Evolutionary conservation across 2,329 filamentous ascomycete genomes (phyloP), one percentile per base, ranked within the genome.

Genomic region (Albophoma yamanashiensis): DNA sequence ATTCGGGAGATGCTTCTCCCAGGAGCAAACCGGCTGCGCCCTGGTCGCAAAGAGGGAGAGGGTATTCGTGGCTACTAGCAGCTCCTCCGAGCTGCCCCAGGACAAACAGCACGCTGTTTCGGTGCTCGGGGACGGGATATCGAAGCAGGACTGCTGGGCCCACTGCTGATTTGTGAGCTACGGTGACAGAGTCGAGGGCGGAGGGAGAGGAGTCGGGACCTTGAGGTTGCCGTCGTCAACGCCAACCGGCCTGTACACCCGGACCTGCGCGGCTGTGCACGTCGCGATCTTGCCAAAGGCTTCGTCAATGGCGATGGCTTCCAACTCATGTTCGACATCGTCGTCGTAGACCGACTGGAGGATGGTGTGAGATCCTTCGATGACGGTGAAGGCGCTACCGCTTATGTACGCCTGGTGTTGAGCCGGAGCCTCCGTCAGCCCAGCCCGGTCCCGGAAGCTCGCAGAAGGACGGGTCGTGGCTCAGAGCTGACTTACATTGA

Each of bases 261-360:
- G 88, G 55, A 93, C 83, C 63, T 82, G 78, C 27, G 76, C 75
- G 25, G 81, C 78, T 38, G 88, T 88, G 67, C 88, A 89, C 25
- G 86, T 85, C 47, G 91, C 91, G 72, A 97, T 91, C 78, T 91
- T 95, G 56, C 92, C 94, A 11, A 89, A 88, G 22, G 79, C 77
- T 70, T 95, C 89, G 69, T 97, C 90, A 63, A 97, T 83, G 38
- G 85, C 83, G 64, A 97, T 84, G 36, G 91, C 89, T 64, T 91
- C 83, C 36, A 97, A 77, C 39, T 73, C 71, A 20, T 76, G 80
- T 31, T 85, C 79, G 68, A 27, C 56, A 45, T 94, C 88, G 68
- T 95, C 89, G 69, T 94, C 87, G 76, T 96, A 96, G 66, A 96
- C 88, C 4, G 92, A 97, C 74, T 99, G 94, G 40, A 96, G 75